phyloP scores from a whole-genome alignment of 805 yeast species.

The Geotrichum ghanense region DNA sequence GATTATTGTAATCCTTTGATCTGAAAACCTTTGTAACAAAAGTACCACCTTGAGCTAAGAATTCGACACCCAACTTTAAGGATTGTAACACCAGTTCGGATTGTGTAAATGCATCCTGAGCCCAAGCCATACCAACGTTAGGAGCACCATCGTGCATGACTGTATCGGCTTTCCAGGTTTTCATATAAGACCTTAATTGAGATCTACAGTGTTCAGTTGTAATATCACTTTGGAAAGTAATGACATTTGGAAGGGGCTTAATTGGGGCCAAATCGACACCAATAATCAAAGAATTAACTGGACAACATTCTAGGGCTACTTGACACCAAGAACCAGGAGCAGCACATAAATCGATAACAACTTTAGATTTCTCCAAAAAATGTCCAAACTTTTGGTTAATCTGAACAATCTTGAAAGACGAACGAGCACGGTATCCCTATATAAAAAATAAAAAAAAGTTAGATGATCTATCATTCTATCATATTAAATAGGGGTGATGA shows the following conservation, averaged over 20 bases:
- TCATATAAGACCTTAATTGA: slow-evolving; percentile 86
- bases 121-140: slow-evolving; percentile 99
- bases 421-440: slow-evolving; percentile 92
- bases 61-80: slow-evolving; percentile 85
- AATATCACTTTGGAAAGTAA: slow-evolving; percentile 91
- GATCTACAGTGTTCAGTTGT: slow-evolving; percentile 98
- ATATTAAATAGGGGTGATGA: too few species aligned
- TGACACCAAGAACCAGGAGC: slow-evolving; percentile 99
- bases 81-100: slow-evolving; percentile 93
- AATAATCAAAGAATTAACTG: slow-evolving; percentile 82
- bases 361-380: slow-evolving; percentile 86
- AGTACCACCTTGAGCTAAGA: slow-evolving; percentile 82
- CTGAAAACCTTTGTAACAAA: slow-evolving; percentile 95
- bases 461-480: too few species aligned
- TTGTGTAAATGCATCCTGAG: slow-evolving; percentile 97
- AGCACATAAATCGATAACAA: slow-evolving; percentile 95
- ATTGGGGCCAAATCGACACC: slow-evolving; percentile 99
- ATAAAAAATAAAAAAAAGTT: slow-evolving; percentile 1
- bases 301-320: slow-evolving; percentile 90
- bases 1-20: slow-evolving; percentile 95
- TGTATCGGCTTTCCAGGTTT: slow-evolving; percentile 98
- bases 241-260: slow-evolving; percentile 89
- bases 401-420: slow-evolving; percentile 90
- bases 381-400: slow-evolving; percentile 95
- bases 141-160: slow-evolving; percentile 99